Evolutionary conservation across 129 eudicot genomes (phyloP), one percentile per base, ranked within the genome.

Genomic region (Tagetes erecta): DNA sequence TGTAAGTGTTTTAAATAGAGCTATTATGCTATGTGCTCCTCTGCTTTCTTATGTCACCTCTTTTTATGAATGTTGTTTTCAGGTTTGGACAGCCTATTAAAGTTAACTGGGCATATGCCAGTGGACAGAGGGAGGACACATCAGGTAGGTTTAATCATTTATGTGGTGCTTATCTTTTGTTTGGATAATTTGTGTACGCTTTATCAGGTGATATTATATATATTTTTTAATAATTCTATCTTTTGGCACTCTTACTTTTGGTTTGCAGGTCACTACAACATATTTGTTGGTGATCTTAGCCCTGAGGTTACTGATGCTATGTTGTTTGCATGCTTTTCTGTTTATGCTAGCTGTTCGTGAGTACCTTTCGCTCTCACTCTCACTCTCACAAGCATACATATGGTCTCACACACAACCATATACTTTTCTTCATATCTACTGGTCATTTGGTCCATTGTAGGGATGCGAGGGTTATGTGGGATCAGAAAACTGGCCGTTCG

Each of bases 401-500:
- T 37, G 2, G 35, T 20, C 71, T 14, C 40, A 58, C 60, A 20
- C 38, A 47, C 70, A 44, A 39, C 40, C 35, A 59, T 77, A 77
- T 36, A 59, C 27, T 39, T 37, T 0, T 64, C 56, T 44, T 55
- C 40, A 37, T 64, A n/a, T 41, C 9, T 36, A 65, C 44, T 67
- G 35, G 49, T 68, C 50, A 10, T 39, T 46, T 62, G 14, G n/a
- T 78, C 30, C 65, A 42, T 65, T n/a, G 8, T 62, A 94, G 97
- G 78, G 99, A 90, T 65, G 98, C 98, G 50, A 89, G 92, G 86
- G 98, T 92, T 50, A 92, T 92, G 97, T 92, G 97, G 98, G 98
- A 92, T 81, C 98, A 92, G 79, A 89, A 85, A 82, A 92, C 96
- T 64, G 96, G 94, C 12, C 98, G 95, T 72, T 92, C 98, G 47